Evolutionary conservation across 306 rosid species (phyloP).

Genomic region (Pueraria montana): DNA sequence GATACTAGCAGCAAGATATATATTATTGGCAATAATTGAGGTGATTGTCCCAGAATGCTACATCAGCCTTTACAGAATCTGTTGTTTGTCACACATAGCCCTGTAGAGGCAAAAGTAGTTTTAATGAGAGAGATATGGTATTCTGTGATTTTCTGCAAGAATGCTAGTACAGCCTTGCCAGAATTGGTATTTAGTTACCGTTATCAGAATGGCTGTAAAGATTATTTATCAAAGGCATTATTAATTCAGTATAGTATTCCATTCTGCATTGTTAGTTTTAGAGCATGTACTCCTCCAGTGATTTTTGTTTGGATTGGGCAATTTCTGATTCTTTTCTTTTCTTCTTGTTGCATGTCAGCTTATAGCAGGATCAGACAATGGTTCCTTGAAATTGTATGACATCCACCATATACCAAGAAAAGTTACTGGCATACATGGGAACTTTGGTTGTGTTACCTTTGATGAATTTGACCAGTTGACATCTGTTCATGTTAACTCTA

Average conservation of each 20-base stretch:
- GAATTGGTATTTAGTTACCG: slow-evolving; percentile 33
- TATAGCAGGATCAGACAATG: slow-evolving; percentile 93
- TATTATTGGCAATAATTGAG: slow-evolving; percentile 23
- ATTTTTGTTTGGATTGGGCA: slow-evolving; percentile 27
- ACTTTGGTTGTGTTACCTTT: slow-evolving; percentile 63
- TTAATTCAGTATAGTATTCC: slow-evolving; percentile 23
- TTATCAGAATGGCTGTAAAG: slow-evolving; percentile 15
- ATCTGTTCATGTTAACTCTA: slow-evolving; percentile 84
- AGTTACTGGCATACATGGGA: slow-evolving; percentile 53
- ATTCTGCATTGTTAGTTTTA: slow-evolving; percentile 42
- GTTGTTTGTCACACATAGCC: slow-evolving; percentile 37
- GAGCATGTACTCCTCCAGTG: slow-evolving; percentile 39
- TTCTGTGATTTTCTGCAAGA: slow-evolving; percentile 39
- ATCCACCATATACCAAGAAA: slow-evolving; percentile 57
- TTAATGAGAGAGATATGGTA: not conserved
- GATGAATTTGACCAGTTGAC: slow-evolving; percentile 87
- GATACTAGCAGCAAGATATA: slow-evolving; percentile 30
- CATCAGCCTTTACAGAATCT: slow-evolving; percentile 31
- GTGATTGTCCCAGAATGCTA: slow-evolving; percentile 14
- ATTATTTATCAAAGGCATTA: slow-evolving; percentile 21
- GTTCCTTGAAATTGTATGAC: slow-evolving; percentile 79
- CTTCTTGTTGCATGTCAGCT: slow-evolving; percentile 65
- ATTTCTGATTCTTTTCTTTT: slow-evolving; percentile 49
- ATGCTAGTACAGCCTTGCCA: slow-evolving; percentile 29
- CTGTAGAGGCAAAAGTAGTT: slow-evolving; percentile 36